phyloP scores from a whole-genome alignment of 345 rosid genomes.

The Gossypium ekmanianum region DNA sequence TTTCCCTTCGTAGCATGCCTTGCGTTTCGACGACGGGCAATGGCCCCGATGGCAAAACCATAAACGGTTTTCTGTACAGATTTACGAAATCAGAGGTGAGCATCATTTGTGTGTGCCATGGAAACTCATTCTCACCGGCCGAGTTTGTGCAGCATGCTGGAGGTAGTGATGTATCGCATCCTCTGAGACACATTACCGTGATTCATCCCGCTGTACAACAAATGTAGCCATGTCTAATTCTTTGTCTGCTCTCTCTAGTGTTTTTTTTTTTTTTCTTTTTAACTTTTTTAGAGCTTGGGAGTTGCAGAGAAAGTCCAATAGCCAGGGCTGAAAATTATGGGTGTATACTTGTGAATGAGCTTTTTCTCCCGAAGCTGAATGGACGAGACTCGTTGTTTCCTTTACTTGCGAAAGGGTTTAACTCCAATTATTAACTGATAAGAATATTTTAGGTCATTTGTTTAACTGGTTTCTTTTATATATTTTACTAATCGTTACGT shows the following conservation, averaged over 20 bases:
- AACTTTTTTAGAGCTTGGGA: background rate
- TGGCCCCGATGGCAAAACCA: constrained; percentile 63
- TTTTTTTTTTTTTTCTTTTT: no score
- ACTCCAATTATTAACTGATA: background rate
- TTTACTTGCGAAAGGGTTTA: background rate
- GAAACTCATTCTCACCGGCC: constrained; percentile 59
- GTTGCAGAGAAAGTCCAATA: background rate
- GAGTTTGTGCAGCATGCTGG: constrained; percentile 80
- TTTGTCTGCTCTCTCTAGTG: background rate
- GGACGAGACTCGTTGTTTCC: no score
- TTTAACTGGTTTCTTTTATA: background rate
- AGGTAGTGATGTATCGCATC: constrained; percentile 44
- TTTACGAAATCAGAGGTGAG: constrained; percentile 51
- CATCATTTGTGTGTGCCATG: constrained; percentile 71
- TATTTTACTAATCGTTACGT: no score
- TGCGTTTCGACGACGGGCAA: constrained; percentile 64
- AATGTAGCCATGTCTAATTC: background rate
- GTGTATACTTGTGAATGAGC: background rate
- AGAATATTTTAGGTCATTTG: background rate
- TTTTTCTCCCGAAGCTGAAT: background rate
- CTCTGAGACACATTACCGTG: constrained; percentile 52
- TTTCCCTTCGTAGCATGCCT: constrained; percentile 40
- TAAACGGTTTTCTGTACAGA: constrained; percentile 52
- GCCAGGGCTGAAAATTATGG: background rate
- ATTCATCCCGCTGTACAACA: constrained; percentile 30